Conservation (phyloP, 2,329 filamentous ascomycete species). For the Thelonectria olida region DNA sequence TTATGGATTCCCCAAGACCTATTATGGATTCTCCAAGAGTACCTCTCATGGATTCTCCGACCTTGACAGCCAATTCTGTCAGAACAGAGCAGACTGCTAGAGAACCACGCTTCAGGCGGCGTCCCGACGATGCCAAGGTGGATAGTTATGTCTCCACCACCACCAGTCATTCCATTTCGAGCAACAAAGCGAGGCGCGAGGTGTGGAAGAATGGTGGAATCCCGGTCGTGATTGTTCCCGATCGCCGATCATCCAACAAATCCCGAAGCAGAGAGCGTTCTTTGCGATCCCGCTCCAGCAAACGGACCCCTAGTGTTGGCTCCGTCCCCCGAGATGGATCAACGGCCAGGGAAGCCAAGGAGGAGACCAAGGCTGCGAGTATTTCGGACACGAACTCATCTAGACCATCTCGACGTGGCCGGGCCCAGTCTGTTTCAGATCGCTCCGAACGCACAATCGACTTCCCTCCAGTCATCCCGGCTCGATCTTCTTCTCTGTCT, state of each 20-base stretch:
- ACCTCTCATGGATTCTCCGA: slow-evolving; percentile 39
- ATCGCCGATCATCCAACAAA: slow-evolving; percentile 63
- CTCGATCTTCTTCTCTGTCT: slow-evolving; percentile 68
- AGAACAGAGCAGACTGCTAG: slow-evolving; percentile 32
- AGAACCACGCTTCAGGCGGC: slow-evolving; percentile 41
- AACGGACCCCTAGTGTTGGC: slow-evolving; percentile 60
- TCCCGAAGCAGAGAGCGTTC: slow-evolving; percentile 64
- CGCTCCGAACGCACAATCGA: slow-evolving; percentile 66
- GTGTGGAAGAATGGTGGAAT: slow-evolving; percentile 68
- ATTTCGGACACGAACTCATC: slow-evolving; percentile 49
- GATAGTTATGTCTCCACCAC: slow-evolving; percentile 61
- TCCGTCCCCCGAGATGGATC: slow-evolving; percentile 50
- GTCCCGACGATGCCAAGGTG: slow-evolving; percentile 44
- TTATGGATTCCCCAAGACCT: not conserved
- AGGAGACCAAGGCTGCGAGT: slow-evolving; percentile 41
- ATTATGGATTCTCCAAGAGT: slow-evolving; percentile 47
- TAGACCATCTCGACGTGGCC: slow-evolving; percentile 50
- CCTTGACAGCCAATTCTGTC: slow-evolving; percentile 16
- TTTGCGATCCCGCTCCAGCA: slow-evolving; percentile 69
- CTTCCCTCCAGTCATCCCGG: slow-evolving; percentile 65
- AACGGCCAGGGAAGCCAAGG: slow-evolving; percentile 46
- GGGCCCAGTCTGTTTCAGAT: slow-evolving; percentile 58
- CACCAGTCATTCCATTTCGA: slow-evolving; percentile 61
- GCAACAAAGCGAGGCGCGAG: slow-evolving; percentile 65
- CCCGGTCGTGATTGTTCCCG: slow-evolving; percentile 70